phyloP scores from a whole-genome alignment of 805 yeast genomes.

The Yamadazyma laniorum region DNA sequence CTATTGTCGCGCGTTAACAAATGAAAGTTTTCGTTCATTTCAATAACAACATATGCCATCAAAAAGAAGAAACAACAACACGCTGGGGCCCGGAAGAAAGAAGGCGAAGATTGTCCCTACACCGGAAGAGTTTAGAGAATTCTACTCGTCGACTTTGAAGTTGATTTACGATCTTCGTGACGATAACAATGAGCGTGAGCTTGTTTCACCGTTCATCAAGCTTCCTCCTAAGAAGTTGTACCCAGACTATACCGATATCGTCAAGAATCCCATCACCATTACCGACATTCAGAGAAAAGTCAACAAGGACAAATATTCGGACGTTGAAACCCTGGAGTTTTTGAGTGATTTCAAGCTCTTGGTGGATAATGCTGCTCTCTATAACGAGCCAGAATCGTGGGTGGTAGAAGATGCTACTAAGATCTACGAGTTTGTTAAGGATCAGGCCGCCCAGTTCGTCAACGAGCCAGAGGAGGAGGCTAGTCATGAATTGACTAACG shows the following conservation, averaged over 20 bases:
- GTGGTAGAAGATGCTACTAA: slow-evolving; percentile 65
- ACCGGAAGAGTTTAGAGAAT: slow-evolving; percentile 25
- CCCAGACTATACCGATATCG: slow-evolving; percentile 40
- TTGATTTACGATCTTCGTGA: slow-evolving; percentile 31
- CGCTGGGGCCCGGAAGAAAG: slow-evolving; percentile 15
- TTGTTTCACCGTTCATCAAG: slow-evolving; percentile 31
- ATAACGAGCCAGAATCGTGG: slow-evolving; percentile 44
- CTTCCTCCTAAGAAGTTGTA: slow-evolving; percentile 36
- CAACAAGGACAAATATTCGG: slow-evolving; percentile 44
- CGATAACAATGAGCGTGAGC: slow-evolving; percentile 23
- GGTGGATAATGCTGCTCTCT: slow-evolving; percentile 37
- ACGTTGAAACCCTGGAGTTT: slow-evolving; percentile 31
- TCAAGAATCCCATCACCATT: slow-evolving; percentile 33
- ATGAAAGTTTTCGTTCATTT: no score
- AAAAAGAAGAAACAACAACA: slow-evolving; percentile 20
- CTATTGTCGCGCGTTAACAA: no score
- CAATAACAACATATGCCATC: slow-evolving; percentile 20
- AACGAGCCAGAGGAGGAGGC: slow-evolving; percentile 11
- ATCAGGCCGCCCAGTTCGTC: slow-evolving; percentile 34
- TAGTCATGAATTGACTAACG: slow-evolving; percentile 17
- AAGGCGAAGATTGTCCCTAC: slow-evolving; percentile 5
- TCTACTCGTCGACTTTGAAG: slow-evolving; percentile 31
- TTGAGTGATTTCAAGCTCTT: slow-evolving; percentile 35
- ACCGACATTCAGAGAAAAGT: slow-evolving; percentile 34
- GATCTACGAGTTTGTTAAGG: slow-evolving; percentile 55